Percentiles rank a stretch among this genome's conserved stretches.
Evolutionary conservation across 2,329 filamentous ascomycete species (phyloP).

Genomic region (Neonectria punicea): DNA sequence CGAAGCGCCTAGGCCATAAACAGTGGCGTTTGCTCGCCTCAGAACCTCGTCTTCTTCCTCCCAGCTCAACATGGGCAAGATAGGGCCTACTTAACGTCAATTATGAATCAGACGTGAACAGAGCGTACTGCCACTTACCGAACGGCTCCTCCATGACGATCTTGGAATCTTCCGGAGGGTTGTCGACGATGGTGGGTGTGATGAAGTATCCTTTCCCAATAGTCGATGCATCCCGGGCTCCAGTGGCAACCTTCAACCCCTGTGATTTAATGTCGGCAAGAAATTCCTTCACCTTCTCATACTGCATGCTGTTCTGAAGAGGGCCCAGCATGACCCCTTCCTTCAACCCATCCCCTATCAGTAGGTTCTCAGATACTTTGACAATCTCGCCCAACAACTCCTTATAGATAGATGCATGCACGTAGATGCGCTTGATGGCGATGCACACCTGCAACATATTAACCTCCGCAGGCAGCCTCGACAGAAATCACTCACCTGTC

Average conservation of each 20-base stretch:
- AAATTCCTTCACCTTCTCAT: conserved; percentile 8
- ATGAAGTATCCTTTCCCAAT: not conserved
- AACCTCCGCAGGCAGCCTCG: not conserved
- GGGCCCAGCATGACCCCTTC: conserved; percentile 47
- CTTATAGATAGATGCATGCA: conserved; percentile 69
- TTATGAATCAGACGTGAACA: too few relatives aligned
- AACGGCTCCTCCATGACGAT: conserved; percentile 65
- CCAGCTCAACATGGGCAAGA: conserved; percentile 71
- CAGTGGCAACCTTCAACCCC: conserved; percentile 3
- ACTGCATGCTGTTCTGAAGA: conserved; percentile 27
- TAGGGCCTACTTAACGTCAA: conserved; percentile 51
- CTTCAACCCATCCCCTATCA: conserved; percentile 55
- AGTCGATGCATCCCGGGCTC: not conserved
- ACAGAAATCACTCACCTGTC: conserved; percentile 41
- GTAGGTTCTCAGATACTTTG: conserved; percentile 50
- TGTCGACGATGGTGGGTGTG: conserved; percentile 58
- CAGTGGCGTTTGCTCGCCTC: conserved; percentile 60
- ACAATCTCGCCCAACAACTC: conserved; percentile 57
- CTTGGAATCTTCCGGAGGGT: conserved; percentile 63
- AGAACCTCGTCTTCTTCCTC: conserved; percentile 68
- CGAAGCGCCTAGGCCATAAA: conserved; percentile 63
- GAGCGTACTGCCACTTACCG: conserved; percentile 37
- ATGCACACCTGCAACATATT: conserved; percentile 35
- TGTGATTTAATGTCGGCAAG: conserved; percentile 5
- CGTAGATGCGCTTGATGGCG: conserved; percentile 67